A percentile compares a stretch with the other conserved stretches of the same genome.
These are phyloP conservation scores for Lactarius evosmus DNA, from an alignment of 768 basidiomycete genomes.

Conservation along the genomic window DNA sequence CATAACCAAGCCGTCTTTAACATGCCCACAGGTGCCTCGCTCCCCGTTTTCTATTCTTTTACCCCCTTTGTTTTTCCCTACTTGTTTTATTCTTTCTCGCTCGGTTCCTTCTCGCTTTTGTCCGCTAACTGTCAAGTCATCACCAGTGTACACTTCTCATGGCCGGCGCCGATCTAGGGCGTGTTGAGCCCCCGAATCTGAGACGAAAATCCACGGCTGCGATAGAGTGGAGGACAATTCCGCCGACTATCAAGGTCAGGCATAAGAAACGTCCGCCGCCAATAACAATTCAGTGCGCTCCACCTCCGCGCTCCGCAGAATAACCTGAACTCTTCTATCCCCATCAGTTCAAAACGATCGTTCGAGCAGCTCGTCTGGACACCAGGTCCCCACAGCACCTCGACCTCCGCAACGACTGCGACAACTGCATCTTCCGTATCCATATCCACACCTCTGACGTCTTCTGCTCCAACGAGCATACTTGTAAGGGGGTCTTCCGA, in stretches of 20 bases:
- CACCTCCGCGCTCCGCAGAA: conserved; percentile 5
- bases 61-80: not conserved
- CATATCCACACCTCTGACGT: conserved; percentile 20
- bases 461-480: conserved; percentile 17
- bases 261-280: conserved; percentile 29
- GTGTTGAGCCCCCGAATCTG: conserved; percentile 16
- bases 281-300: conserved; percentile 24
- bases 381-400: conserved; percentile 14
- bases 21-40: conserved; percentile 7
- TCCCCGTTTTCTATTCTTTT: conserved; percentile 8
- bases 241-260: conserved; percentile 28
- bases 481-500: conserved; percentile 14
- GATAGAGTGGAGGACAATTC: conserved; percentile 28
- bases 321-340: not conserved
- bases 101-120: conserved; percentile 11
- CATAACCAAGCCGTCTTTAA: conserved; percentile 20
- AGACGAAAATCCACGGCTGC: conserved; percentile 24
- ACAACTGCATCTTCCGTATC: conserved; percentile 15
- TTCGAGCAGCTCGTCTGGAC: conserved; percentile 26
- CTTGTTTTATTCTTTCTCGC: conserved; percentile 2
- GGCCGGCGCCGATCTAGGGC: conserved; percentile 16
- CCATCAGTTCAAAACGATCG: conserved; percentile 24
- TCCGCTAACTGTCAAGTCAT: conserved; percentile 13
- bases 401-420: conserved; percentile 10
- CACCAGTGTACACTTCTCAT: not conserved